Base-by-base conservation (phyloP, 768 basidiomycete species). In the Lentinula sp. region DNA sequence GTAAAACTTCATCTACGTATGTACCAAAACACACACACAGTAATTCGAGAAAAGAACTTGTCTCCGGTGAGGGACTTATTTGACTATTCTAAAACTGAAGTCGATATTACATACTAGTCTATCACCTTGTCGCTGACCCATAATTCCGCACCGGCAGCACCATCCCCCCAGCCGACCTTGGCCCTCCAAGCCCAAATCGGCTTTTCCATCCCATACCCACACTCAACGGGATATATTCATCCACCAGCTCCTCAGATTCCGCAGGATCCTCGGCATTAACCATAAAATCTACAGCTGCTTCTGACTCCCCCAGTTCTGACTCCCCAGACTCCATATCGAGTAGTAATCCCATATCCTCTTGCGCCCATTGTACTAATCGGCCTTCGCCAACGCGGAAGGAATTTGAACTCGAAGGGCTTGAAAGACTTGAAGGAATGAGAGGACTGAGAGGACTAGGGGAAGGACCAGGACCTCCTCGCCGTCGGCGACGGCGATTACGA, bases 211-310 rank as follows among this genome's bases (percentile, higher is more conserved):
- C 33, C 3, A 69, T 68, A 61, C 75, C 75, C 3, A 72, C 68
- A 56, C 76, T 77, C 20, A 83, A 67, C 13, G 80, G 80, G 59
- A 82, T 81, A 57, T 77, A 76, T 64, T 82, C 80, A 45, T 76
- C 74, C 54, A 68, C 35, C 6, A 67, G 74, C 15, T 66, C 67
- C 13, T 64, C 68, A 18, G 70, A 65, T 71, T 71, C 73, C 5
- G 68, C 65, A 32, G 73, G 70, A 28, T 67, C 72, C 18, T 66
- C 70, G 16, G 67, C 74, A 65, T 81, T 80, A 23, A 82, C 78
- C 76, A 80, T 79, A 16, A 77, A 59, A 49, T 59, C 63, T 61
- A 79, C 76, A 58, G 76, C 76, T 42, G 28, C 28, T 28, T 28
- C 28, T 2, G 3, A 28, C 28, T 3, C 28, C 28, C 28, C 28